Evolutionary conservation across 306 rosid genomes (phyloP).

Genomic region (Crotalaria pallida): DNA sequence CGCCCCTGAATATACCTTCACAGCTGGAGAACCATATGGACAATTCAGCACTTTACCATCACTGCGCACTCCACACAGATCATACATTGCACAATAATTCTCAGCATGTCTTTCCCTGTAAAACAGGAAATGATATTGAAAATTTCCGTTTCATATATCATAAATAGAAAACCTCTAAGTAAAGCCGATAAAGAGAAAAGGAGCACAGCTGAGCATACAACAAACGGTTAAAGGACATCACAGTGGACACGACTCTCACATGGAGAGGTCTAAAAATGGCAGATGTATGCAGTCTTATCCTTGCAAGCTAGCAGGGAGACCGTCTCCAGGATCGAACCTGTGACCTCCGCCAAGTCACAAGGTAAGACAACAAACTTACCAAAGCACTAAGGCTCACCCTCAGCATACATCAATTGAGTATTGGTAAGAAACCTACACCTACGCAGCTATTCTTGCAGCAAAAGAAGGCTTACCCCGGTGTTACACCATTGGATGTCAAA

Average conservation of each 20-base stretch:
- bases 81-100: constrained; percentile 84
- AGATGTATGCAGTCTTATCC: no score
- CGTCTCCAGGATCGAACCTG: no score
- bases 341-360: no score
- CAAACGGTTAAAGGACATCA: neutral
- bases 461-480: constrained; percentile 28
- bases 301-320: no score
- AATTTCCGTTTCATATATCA: neutral
- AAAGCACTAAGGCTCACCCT: neutral
- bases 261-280: no score
- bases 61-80: constrained; percentile 70
- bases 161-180: no score
- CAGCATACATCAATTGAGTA: neutral
- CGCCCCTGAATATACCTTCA: constrained; percentile 55
- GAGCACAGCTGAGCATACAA: neutral
- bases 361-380: no score
- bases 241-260: no score
- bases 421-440: neutral
- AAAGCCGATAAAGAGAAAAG: no score
- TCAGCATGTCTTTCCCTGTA: constrained; percentile 61
- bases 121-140: neutral
- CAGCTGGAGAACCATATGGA: constrained; percentile 65
- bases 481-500: constrained; percentile 38
- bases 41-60: constrained; percentile 88
- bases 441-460: no score